Evolutionary conservation across 345 rosid genomes (phyloP), one percentile per base, ranked within the genome.

Genomic region (Boechera retrofracta): DNA sequence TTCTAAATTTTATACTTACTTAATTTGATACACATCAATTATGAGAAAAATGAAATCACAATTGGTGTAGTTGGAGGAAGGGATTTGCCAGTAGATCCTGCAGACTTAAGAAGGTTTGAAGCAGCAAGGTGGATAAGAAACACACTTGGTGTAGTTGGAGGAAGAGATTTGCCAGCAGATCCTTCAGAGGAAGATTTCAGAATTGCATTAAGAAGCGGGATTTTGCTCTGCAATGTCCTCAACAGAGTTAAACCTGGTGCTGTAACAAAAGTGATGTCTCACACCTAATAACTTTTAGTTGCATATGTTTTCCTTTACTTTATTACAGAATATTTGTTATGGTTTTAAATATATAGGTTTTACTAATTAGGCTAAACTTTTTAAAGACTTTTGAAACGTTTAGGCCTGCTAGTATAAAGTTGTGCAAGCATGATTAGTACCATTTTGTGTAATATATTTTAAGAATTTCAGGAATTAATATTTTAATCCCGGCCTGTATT

Each of bases 181-280:
- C 97, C 98, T 62, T 90, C 98, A 11, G 97, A 94, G 77, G 97
- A 90, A 28, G 98, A 92, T 72, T 94, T 94, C 79, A 86, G 95
- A 89, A 89, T 92, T 59, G 95, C 87, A 26, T 84, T 94, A 73
- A 87, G 97, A 11, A 92, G 98, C 78, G 98, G 98, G 10, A 94
- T 92, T 56, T 78, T 94, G 44, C 97, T 94, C 35, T 94, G 98
- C 76, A 88, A 86, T 79, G 97, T 72, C 67, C 90, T 94, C 59
- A 94, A 94, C 83, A 94, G 86, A 84, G 84, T 94, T 83, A 92
- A 86, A 62, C 87, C 97, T 24, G 98, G 95, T 78, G 88, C 97
- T 49, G 84, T 94, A 42, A 84, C 90, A 52, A 94, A 92, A 86
- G 98, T 88, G 77, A 21, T 67, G 75, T 18, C 42, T 56, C 21